phyloP scores from a whole-genome alignment of 2,329 filamentous ascomycete species.

The Diaporthe caulivora region DNA sequence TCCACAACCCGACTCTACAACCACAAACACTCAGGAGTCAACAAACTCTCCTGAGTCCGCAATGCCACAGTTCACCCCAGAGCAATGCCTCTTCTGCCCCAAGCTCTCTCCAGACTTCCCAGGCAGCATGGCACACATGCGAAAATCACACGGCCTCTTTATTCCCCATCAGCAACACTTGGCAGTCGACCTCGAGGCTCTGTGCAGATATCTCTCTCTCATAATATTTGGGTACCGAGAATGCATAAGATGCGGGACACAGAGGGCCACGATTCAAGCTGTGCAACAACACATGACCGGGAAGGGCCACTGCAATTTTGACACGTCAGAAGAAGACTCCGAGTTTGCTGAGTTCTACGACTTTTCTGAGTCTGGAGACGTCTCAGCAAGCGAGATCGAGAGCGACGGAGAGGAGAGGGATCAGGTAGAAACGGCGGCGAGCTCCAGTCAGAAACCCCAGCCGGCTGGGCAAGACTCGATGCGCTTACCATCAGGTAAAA shows the following conservation, averaged over 20 bases:
- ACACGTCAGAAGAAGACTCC: constrained; percentile 50
- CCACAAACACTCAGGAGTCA: neutral
- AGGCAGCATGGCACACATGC: constrained; percentile 61
- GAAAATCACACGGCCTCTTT: constrained; percentile 59
- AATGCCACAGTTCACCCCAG: constrained; percentile 43
- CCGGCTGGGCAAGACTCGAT: constrained; percentile 47
- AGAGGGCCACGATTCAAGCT: constrained; percentile 56
- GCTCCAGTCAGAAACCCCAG: constrained; percentile 21
- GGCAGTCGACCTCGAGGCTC: constrained; percentile 58
- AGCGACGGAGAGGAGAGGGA: neutral
- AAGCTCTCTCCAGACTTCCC: constrained; percentile 47
- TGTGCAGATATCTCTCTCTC: constrained; percentile 62
- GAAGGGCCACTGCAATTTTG: constrained; percentile 60
- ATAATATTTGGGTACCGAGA: constrained; percentile 62
- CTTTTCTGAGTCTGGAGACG: constrained; percentile 40
- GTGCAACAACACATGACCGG: constrained; percentile 64
- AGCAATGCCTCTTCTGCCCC: constrained; percentile 59
- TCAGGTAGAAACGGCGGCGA: neutral
- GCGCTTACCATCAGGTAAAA: constrained; percentile 52
- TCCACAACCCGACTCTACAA: neutral
- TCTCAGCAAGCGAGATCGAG: neutral
- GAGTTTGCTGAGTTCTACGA: constrained; percentile 59
- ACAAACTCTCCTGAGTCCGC: neutral
- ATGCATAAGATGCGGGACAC: constrained; percentile 63
- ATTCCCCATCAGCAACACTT: constrained; percentile 54